These are phyloP conservation scores for Phoma sp. DNA, from an alignment of 2,329 filamentous ascomycete species.

Conservation along the genomic window DNA sequence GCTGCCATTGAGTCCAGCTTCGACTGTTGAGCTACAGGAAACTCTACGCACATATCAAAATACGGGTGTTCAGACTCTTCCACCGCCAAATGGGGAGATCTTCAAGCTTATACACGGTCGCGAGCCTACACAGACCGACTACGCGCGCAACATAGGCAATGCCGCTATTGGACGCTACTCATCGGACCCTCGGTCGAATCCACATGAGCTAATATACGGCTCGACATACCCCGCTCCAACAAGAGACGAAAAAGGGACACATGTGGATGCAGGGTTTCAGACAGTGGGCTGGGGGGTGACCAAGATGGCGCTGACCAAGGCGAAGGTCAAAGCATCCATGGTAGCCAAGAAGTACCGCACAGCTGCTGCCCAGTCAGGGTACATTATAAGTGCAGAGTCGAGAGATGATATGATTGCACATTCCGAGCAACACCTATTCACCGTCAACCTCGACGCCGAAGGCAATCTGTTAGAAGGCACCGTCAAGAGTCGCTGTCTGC, in stretches of 20 bases:
- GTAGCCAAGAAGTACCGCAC: conserved; percentile 16
- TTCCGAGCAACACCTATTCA: conserved; percentile 16
- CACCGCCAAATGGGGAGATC: conserved; percentile 5
- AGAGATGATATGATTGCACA: conserved; percentile 22
- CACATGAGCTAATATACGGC: conserved; percentile 12
- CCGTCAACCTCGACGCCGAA: conserved; percentile 9
- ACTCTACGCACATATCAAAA: conserved; percentile 15
- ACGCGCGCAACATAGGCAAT: conserved; percentile 11
- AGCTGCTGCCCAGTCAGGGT: conserved; percentile 15
- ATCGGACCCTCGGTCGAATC: not conserved
- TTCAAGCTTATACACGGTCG: conserved; percentile 23
- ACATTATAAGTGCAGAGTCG: conserved; percentile 15
- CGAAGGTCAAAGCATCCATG: conserved; percentile 23
- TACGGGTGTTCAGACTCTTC: conserved; percentile 25
- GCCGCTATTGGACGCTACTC: conserved; percentile 21
- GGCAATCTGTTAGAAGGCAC: conserved; percentile 9
- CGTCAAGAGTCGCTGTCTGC: not conserved
- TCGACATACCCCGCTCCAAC: not conserved
- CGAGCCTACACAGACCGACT: conserved; percentile 12
- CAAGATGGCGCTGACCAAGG: conserved; percentile 13
- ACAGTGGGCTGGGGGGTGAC: conserved; percentile 2
- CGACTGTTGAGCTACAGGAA: not conserved
- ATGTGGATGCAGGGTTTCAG: conserved; percentile 25
- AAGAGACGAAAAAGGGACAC: not conserved
- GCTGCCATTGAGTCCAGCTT: not conserved